Evolutionary conservation across 768 basidiomycete species (phyloP).

Genomic region (Collybiopsis luxurians): DNA sequence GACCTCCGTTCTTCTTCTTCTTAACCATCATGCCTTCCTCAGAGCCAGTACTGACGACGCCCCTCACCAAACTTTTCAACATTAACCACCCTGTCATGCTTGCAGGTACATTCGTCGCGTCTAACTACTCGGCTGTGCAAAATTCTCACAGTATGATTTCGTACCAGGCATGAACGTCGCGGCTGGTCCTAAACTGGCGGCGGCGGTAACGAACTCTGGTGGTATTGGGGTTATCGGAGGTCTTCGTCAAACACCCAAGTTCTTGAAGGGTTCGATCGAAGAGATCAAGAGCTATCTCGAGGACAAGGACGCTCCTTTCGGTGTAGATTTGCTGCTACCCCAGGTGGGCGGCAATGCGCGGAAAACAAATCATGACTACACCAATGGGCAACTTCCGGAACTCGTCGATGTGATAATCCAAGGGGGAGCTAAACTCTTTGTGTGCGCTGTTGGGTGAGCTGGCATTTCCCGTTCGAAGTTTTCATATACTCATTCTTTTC

Average conservation of each 20-base stretch:
- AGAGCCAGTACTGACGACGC: too few species aligned
- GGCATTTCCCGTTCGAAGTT: not conserved
- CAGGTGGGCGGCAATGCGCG: slow-evolving; percentile 79
- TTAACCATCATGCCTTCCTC: too few species aligned
- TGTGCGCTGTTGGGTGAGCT: slow-evolving; percentile 55
- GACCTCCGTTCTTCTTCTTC: too few species aligned
- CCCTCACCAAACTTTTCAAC: too few species aligned
- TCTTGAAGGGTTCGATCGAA: slow-evolving; percentile 63
- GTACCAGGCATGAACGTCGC: slow-evolving; percentile 78
- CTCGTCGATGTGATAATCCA: slow-evolving; percentile 78
- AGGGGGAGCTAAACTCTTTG: slow-evolving; percentile 72
- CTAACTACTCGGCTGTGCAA: too few species aligned
- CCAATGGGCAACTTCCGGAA: slow-evolving; percentile 71
- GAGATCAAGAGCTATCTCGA: slow-evolving; percentile 75
- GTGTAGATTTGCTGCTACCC: slow-evolving; percentile 82
- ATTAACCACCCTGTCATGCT: too few species aligned
- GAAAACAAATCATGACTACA: slow-evolving; percentile 86
- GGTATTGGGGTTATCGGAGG: slow-evolving; percentile 91
- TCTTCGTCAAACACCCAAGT: slow-evolving; percentile 66
- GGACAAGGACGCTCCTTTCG: slow-evolving; percentile 73
- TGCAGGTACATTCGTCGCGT: too few species aligned
- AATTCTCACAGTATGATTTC: too few species aligned
- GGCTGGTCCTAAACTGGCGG: slow-evolving; percentile 80
- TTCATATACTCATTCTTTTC: not conserved
- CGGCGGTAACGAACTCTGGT: slow-evolving; percentile 89